Conservation (phyloP, 2,329 filamentous ascomycete genomes). For the Diplodia seriata region DNA sequence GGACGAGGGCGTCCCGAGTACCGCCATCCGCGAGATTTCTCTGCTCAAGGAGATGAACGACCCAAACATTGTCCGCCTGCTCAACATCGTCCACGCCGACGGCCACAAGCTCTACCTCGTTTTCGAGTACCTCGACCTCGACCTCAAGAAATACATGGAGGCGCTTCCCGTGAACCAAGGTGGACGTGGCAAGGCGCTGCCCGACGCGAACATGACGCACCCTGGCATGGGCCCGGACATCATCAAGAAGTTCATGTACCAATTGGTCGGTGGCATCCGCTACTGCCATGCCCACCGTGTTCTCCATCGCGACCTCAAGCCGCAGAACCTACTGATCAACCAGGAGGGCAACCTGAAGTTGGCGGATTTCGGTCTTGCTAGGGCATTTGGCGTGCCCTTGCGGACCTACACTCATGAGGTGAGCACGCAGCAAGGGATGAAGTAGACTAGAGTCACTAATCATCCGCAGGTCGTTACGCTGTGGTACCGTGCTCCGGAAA, state of each 20-base stretch:
- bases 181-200: constrained; percentile 82
- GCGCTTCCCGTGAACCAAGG: constrained; percentile 83
- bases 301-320: constrained; percentile 87
- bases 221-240: constrained; percentile 79
- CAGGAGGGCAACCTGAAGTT: constrained; percentile 87
- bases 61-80: constrained; percentile 83
- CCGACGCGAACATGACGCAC: constrained; percentile 73
- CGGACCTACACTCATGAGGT: constrained; percentile 92
- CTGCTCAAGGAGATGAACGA: constrained; percentile 94
- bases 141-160: constrained; percentile 97
- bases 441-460: constrained; percentile 33
- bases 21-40: constrained; percentile 92
- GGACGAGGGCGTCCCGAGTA: constrained; percentile 91
- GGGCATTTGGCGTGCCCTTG: constrained; percentile 89
- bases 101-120: constrained; percentile 95
- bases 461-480: constrained; percentile 76
- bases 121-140: constrained; percentile 88
- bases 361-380: constrained; percentile 86
- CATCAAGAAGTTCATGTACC: constrained; percentile 92
- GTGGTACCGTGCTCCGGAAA: constrained; percentile 92
- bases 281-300: constrained; percentile 91
- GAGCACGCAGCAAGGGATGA: constrained; percentile 32
- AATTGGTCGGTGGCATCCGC: constrained; percentile 81
- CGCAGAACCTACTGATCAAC: constrained; percentile 87
- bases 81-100: constrained; percentile 94